phyloP scores from a whole-genome alignment of 2,329 filamentous ascomycete species.

The Trichoderma simmonsii region DNA sequence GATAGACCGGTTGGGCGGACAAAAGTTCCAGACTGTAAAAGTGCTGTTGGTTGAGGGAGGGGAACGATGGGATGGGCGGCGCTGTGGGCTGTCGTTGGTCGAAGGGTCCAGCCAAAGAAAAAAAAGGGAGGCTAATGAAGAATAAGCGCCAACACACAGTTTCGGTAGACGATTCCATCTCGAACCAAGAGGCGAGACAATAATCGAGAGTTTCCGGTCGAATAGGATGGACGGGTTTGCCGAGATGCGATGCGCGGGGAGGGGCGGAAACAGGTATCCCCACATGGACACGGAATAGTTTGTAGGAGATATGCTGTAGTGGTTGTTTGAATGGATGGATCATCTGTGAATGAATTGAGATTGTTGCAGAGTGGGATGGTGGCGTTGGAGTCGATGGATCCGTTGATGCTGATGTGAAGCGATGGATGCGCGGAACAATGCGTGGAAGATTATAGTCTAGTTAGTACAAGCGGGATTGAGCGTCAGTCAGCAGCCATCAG shows the following conservation, averaged over 20 bases:
- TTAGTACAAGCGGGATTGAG: background rate
- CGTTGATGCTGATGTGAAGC: background rate
- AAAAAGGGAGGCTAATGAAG: too few relatives aligned
- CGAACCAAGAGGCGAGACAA: background rate
- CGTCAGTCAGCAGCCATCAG: background rate
- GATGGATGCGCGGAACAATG: background rate
- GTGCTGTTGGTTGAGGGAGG: background rate
- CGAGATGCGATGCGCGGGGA: background rate
- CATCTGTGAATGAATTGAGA: background rate
- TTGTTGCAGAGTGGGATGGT: too few relatives aligned
- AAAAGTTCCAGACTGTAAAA: background rate
- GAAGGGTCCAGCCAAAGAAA: too few relatives aligned
- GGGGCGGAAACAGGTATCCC: background rate
- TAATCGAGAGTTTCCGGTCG: background rate
- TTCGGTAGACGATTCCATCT: background rate
- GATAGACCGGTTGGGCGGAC: background rate
- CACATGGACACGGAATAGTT: background rate
- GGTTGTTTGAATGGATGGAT: background rate
- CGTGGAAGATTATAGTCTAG: background rate
- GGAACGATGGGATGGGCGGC: too few relatives aligned
- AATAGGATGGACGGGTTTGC: background rate
- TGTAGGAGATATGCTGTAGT: too few relatives aligned
- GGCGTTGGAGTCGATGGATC: background rate
- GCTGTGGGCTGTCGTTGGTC: too few relatives aligned
- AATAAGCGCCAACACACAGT: background rate